Evolutionary conservation across 2,329 filamentous ascomycete species (phyloP), one percentile per base, ranked within the genome.

Genomic region (Corinectria fuckeliana): DNA sequence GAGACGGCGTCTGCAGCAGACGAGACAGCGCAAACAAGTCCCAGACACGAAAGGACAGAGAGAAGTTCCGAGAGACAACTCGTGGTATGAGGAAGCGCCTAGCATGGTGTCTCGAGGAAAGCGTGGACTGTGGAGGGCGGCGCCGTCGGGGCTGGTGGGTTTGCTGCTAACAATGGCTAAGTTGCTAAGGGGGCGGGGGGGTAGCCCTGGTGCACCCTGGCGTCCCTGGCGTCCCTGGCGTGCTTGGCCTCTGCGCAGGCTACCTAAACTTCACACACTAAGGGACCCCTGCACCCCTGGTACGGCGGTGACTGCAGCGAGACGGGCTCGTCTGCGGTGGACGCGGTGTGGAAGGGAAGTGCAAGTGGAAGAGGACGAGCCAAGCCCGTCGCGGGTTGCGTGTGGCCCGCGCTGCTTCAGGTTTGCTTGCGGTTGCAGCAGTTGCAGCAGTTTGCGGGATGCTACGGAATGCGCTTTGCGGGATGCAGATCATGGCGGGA

Each of bases 71-170:
- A 39, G 48, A 58, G 61, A 63, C 59, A 65, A 60, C 60, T 66
- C 64, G 58, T 52, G 62, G 55, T 23, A 60, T 58, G 59, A 65
- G 58, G 58, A 64, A 67, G 63, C 71, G 71, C 68, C 69, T 68
- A 67, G 69, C 67, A 66, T 70, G 56, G 66, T 73, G 73, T 75
- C 73, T 75, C 73, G 67, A 69, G 18, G 68, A 69, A n/a, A 69
- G 50, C 68, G 62, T 26, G 41, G 38, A 26, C 20, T 28, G 23
- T 63, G 69, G 67, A 72, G 66, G 67, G 58, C 61, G 62, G 50
- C 39, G 50, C 38, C 50, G 50, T 38, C 39, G 50, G 45, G 50
- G 58, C 64, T 63, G 57, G 58, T 62, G 62, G 52, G 58, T 49
- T 63, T 60, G 63, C 56, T 68, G 57, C 62, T 66, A 69, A 66